Conservation (phyloP, 1,139 yeast species). For the Scheffersomyces stambukii region DNA sequence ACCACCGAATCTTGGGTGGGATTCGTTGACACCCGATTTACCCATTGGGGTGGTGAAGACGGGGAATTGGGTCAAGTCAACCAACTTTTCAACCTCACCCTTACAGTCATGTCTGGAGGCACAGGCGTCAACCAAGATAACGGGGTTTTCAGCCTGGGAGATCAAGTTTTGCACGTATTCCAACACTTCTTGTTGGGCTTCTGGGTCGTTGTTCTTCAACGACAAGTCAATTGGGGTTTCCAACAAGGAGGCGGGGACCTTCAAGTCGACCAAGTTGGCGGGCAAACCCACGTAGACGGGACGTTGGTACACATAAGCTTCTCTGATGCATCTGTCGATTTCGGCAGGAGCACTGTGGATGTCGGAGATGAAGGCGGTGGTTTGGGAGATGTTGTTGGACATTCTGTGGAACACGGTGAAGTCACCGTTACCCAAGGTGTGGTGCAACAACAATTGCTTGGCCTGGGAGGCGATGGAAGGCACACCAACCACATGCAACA, state of each 20-base stretch:
- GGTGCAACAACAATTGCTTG: slow-evolving; percentile 38
- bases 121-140: slow-evolving; percentile 83
- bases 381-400: slow-evolving; percentile 63
- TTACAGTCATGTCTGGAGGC: slow-evolving; percentile 72
- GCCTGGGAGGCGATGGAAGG: slow-evolving; percentile 37
- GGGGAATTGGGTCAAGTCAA: slow-evolving; percentile 72
- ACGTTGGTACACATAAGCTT: slow-evolving; percentile 68
- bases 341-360: slow-evolving; percentile 59
- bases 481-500: slow-evolving; percentile 38
- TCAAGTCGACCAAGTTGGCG: slow-evolving; percentile 70
- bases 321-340: slow-evolving; percentile 71
- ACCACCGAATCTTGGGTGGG: slow-evolving; percentile 74
- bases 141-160: slow-evolving; percentile 57
- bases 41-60: slow-evolving; percentile 91
- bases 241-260: slow-evolving; percentile 53
- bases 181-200: slow-evolving; percentile 70
- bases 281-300: slow-evolving; percentile 85
- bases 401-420: slow-evolving; percentile 43
- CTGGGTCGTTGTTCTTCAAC: slow-evolving; percentile 60
- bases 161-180: slow-evolving; percentile 53
- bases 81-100: slow-evolving; percentile 58
- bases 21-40: slow-evolving; percentile 74
- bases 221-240: slow-evolving; percentile 62
- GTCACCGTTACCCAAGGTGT: slow-evolving; percentile 45
- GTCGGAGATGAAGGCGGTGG: slow-evolving; percentile 62